Evolutionary conservation across 2,329 filamentous ascomycete species (phyloP).

Genomic region (Cryphonectria naterciae): DNA sequence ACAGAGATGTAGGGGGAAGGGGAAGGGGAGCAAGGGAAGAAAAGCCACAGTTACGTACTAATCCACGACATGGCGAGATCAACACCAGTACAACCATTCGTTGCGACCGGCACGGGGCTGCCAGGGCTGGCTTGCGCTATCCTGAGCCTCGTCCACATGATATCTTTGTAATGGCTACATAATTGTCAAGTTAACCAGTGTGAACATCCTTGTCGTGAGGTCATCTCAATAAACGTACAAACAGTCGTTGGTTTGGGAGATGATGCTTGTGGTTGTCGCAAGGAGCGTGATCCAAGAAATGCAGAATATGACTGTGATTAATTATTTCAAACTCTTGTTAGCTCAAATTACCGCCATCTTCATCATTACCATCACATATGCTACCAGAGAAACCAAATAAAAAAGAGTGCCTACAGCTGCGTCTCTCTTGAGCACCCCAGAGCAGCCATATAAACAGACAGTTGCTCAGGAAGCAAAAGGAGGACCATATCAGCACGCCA

Average conservation of each 20-base stretch:
- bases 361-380: neutral
- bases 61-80: conserved; percentile 18
- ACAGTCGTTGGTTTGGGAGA: conserved; percentile 18
- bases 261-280: conserved; percentile 23
- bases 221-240: conserved; percentile 7
- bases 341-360: neutral
- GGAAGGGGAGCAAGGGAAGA: neutral
- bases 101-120: conserved; percentile 13
- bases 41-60: conserved; percentile 10
- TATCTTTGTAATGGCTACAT: conserved; percentile 25
- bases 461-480: conserved; percentile 16
- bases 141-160: conserved; percentile 21
- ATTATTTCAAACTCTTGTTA: neutral
- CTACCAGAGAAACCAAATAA: neutral
- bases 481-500: conserved; percentile 19
- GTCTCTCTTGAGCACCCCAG: conserved; percentile 26
- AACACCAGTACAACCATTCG: conserved; percentile 11
- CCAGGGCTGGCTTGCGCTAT: neutral
- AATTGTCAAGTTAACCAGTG: conserved; percentile 1
- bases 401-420: conserved; percentile 21
- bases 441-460: conserved; percentile 27
- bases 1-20: neutral
- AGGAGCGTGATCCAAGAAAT: conserved; percentile 15
- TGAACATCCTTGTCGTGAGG: neutral
- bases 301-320: conserved; percentile 23